These are phyloP conservation scores for Primulina tabacum DNA, from an alignment of 257 asterid species.

Conservation along the genomic window DNA sequence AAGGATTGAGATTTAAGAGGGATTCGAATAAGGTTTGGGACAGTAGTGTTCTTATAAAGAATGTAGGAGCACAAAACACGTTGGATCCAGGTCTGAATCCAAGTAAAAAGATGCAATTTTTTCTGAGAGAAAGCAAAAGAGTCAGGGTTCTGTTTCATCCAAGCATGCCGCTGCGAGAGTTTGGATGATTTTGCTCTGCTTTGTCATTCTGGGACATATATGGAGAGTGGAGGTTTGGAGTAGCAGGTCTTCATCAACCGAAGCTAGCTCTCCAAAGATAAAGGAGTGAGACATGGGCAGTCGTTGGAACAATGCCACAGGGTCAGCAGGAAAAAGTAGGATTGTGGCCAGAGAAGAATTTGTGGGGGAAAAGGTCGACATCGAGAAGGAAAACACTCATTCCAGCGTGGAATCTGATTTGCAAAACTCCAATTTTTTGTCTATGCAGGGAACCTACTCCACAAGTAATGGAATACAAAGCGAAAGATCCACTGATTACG, in stretches of 20 bases:
- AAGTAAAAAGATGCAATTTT: no score
- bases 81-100: no score
- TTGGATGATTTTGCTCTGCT: no score
- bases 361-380: constrained; percentile 62
- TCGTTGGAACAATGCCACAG: constrained; percentile 34
- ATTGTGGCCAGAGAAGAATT: constrained; percentile 46
- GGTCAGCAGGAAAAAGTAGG: constrained; percentile 43
- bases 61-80: constrained; percentile 34
- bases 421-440: constrained; percentile 46
- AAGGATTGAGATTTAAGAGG: constrained; percentile 53
- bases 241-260: constrained; percentile 78
- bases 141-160: constrained; percentile 66
- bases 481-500: constrained; percentile 40
- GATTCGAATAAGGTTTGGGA: constrained; percentile 39
- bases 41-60: constrained; percentile 23
- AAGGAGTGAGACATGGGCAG: constrained; percentile 35
- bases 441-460: constrained; percentile 16
- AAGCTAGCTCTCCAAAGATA: constrained; percentile 64
- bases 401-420: constrained; percentile 96
- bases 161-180: no score
- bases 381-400: constrained; percentile 83
- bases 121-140: constrained; percentile 37
- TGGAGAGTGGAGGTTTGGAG: constrained; percentile 60
- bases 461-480: constrained; percentile 47
- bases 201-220: no score